These are phyloP conservation scores for Alternaria conjuncta DNA, from an alignment of 2,329 filamentous ascomycete species.

Conservation along the genomic window DNA sequence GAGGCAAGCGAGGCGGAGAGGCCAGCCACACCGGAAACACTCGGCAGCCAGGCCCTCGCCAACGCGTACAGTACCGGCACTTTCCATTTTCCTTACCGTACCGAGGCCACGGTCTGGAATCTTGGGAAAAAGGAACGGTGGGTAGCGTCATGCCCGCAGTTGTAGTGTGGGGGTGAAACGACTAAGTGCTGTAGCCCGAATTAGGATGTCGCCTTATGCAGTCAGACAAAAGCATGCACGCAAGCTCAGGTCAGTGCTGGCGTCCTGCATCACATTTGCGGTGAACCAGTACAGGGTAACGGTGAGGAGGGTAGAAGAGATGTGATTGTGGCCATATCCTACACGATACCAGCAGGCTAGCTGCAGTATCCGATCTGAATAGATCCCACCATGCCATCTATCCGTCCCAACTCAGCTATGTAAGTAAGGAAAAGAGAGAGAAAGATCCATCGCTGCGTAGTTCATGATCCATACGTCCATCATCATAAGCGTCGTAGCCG, in stretches of 20 bases:
- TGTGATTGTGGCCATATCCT: background rate
- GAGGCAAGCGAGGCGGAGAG: background rate
- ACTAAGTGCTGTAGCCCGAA: background rate
- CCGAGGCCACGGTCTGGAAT: background rate
- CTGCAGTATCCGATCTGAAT: background rate
- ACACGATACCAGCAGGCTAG: background rate
- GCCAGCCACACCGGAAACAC: background rate
- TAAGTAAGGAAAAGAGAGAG: slow-evolving; percentile 4
- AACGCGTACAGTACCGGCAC: background rate
- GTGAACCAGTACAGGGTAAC: slow-evolving; percentile 1
- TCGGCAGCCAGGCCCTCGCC: background rate
- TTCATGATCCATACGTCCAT: slow-evolving; percentile 11
- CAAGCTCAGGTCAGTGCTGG: background rate
- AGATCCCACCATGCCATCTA: background rate
- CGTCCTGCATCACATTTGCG: background rate
- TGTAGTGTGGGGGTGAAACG: background rate
- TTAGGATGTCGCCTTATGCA: background rate
- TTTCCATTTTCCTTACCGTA: background rate
- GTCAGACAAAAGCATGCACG: background rate
- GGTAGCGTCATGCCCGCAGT: background rate
- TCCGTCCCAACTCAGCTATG: background rate
- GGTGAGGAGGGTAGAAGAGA: background rate
- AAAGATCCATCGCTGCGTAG: slow-evolving; percentile 21
- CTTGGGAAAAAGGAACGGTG: background rate
- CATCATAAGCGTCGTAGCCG: slow-evolving; percentile 22